phyloP scores from a whole-genome alignment of 306 rosid species.

The Pterocarpus macrocarpus region DNA sequence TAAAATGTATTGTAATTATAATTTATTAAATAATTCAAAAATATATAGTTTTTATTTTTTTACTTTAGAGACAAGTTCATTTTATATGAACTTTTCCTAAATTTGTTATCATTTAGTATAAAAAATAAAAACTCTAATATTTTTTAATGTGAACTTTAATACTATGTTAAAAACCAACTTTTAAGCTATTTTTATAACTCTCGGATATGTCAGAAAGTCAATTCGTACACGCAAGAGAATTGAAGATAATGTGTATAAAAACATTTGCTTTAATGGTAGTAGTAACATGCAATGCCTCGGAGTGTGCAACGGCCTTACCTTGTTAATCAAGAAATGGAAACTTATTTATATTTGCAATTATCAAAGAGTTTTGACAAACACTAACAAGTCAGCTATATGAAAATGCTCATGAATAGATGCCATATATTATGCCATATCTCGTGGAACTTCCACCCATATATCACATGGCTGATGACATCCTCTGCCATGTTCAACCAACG shows the following conservation, averaged over 20 bases:
- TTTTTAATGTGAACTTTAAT: neutral
- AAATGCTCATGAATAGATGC: constrained; percentile 41
- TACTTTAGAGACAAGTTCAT: no score
- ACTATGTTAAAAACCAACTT: neutral
- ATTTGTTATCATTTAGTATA: neutral
- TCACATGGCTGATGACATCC: constrained; percentile 61
- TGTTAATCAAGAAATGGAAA: constrained; percentile 50
- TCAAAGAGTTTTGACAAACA: constrained; percentile 34
- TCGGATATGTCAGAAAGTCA: constrained; percentile 17
- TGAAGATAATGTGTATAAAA: constrained; percentile 15
- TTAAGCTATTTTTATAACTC: neutral
- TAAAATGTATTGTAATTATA: neutral
- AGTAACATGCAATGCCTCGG: constrained; percentile 55
- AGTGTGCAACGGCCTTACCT: constrained; percentile 46
- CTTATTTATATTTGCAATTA: constrained; percentile 31
- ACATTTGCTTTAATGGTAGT: constrained; percentile 13
- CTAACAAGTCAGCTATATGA: constrained; percentile 43
- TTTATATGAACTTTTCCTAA: no score
- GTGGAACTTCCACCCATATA: constrained; percentile 46
- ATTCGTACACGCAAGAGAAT: constrained; percentile 41
- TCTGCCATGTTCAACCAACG: constrained; percentile 22
- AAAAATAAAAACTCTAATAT: neutral
- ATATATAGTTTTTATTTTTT: neutral
- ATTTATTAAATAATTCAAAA: neutral
- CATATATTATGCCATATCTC: constrained; percentile 57